phyloP scores from a whole-genome alignment of 768 basidiomycete genomes.

The Rhodotorula babjevae region DNA sequence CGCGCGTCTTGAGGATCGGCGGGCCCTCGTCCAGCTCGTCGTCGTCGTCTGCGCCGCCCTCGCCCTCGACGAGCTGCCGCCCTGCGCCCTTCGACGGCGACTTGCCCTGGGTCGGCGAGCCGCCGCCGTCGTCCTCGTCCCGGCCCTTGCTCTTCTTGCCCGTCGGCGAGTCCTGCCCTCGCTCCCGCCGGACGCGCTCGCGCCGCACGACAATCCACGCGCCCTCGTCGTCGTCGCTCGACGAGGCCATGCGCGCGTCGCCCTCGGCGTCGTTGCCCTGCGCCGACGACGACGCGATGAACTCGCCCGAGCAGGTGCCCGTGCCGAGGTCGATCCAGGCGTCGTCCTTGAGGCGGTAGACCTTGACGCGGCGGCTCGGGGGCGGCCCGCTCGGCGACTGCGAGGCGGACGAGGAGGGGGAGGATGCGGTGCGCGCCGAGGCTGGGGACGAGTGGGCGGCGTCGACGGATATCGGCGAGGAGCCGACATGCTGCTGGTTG shows the following conservation, averaged over 20 bases:
- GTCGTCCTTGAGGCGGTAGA: slow-evolving; percentile 86
- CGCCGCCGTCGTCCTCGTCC: slow-evolving; percentile 57
- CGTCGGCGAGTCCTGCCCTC: slow-evolving; percentile 66
- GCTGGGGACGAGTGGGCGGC: background rate
- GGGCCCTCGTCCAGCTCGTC: background rate
- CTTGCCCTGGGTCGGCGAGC: background rate
- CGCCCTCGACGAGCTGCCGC: background rate
- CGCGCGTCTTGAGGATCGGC: slow-evolving; percentile 50
- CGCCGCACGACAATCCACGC: slow-evolving; percentile 62
- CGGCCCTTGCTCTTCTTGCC: slow-evolving; percentile 72
- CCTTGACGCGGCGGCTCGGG: slow-evolving; percentile 53
- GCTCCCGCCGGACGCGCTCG: slow-evolving; percentile 65
- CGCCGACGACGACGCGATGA: slow-evolving; percentile 3
- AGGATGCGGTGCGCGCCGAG: slow-evolving; percentile 1
- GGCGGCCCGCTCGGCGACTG: background rate
- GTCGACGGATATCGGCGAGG: background rate
- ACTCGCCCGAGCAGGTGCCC: slow-evolving; percentile 66
- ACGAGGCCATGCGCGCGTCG: slow-evolving; percentile 39
- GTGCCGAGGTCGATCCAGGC: slow-evolving; percentile 96
- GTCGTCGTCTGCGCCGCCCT: background rate
- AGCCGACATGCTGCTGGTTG: background rate
- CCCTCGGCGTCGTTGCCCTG: slow-evolving; percentile 77
- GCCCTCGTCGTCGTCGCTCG: slow-evolving; percentile 19
- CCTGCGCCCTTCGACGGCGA: background rate
- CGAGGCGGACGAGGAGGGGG: slow-evolving; percentile 7